phyloP scores from a whole-genome alignment of 179 eudicot species.

The Carnegiea gigantea region DNA sequence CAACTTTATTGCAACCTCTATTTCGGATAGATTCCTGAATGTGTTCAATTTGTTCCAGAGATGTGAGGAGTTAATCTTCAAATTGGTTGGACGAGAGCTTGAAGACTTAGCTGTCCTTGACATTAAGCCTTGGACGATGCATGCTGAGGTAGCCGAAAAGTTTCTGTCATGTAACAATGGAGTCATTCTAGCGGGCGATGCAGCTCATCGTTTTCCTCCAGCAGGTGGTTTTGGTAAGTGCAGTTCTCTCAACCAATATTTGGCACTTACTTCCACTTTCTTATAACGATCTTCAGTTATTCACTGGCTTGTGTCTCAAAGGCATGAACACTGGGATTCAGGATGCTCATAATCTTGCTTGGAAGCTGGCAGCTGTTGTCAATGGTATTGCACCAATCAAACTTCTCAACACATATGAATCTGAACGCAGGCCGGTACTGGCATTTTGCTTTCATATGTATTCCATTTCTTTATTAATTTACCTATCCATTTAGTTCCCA shows the following conservation, averaged over 20 bases:
- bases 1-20: not conserved
- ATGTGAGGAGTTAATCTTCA: conserved; percentile 69
- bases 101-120: conserved; percentile 73
- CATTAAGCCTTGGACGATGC: conserved; percentile 97
- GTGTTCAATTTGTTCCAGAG: conserved; percentile 46
- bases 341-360: conserved; percentile 96
- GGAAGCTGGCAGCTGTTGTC: conserved; percentile 83
- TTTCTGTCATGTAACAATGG: conserved; percentile 55
- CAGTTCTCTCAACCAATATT: not conserved
- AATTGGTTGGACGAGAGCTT: conserved; percentile 80
- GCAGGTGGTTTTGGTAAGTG: conserved; percentile 96
- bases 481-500: not conserved
- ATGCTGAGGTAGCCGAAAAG: conserved; percentile 95
- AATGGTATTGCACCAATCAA: conserved; percentile 63
- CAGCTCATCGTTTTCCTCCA: conserved; percentile 98
- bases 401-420: conserved; percentile 75
- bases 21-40: conserved; percentile 10
- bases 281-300: not conserved
- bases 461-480: conserved; percentile 8
- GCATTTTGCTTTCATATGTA: conserved; percentile 18
- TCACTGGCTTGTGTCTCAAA: conserved; percentile 29
- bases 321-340: conserved; percentile 99
- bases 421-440: conserved; percentile 81
- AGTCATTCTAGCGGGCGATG: conserved; percentile 85
- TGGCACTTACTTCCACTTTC: not conserved